Evolutionary conservation across 208 protist species (phyloP), one percentile per base, ranked within the genome.

Genomic region (Acanthamoeba healyi): DNA sequence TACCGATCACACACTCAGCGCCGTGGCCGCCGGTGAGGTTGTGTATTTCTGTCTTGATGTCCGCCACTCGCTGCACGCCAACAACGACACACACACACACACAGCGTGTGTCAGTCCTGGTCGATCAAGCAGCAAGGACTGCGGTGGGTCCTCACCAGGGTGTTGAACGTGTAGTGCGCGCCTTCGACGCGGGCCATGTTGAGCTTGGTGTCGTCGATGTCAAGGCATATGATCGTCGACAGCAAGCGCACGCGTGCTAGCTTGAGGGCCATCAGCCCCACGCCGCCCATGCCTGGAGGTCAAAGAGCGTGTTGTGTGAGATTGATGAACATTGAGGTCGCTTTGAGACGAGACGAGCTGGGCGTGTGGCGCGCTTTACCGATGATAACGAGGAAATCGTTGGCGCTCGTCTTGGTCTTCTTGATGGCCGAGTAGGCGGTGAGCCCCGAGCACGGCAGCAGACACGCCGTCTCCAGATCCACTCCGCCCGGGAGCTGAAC

Each of bases 221-320:
- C 84, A 17, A 91, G 36, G 36, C 84, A 91, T 5, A 91, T 72
- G 36, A 91, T 91, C 1, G 84, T 65, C 49, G 84, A 91, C 22
- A 74, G 22, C 29, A 91, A 26, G 14, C 49, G 42, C 17, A 26
- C 49, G 26, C 58, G 49, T 15, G 84, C 84, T 36, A 91, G 42
- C 56, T 91, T 91, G 84, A 91, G 84, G 29, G 84, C 84, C 84
- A 91, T 91, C 56, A 91, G 36, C n/a, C 84, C 84, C 22, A 91
- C 84, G 7, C 84, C 84, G 38, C 84, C 84, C 84, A 72, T 91
- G 1, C 84, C 54, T 61, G n/a, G n/a, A n/a, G n/a, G n/a, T n/a
- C n/a, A n/a, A 10, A 29, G 24, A 17, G 26, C 54, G 15, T 22
- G 22, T 22, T 22, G 22, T 61, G n/a, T 26, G 29, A 2, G 15